Percentiles rank a stretch among this genome's conserved stretches.
Evolutionary conservation across 2,329 filamentous ascomycete genomes (phyloP).

Genomic region (Sclerotiophoma versabilis): DNA sequence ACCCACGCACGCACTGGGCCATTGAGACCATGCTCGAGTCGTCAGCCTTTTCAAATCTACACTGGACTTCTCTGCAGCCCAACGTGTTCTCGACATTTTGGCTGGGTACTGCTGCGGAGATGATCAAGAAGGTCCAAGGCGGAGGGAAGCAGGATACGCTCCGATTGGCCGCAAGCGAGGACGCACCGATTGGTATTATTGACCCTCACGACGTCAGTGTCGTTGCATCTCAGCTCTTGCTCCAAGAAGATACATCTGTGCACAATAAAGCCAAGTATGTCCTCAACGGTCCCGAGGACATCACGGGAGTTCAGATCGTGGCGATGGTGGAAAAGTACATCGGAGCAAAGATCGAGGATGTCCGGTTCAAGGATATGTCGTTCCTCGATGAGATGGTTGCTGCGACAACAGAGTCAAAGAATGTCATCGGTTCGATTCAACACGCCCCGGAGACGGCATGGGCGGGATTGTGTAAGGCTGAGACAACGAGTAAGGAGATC

Average conservation of each 20-base stretch:
- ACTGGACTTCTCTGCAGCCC: conserved; percentile 26
- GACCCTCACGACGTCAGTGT: conserved; percentile 25
- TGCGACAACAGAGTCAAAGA: neutral
- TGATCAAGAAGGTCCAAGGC: conserved; percentile 12
- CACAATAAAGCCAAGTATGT: conserved; percentile 25
- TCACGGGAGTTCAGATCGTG: conserved; percentile 21
- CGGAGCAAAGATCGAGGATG: conserved; percentile 19
- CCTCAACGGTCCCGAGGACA: conserved; percentile 24
- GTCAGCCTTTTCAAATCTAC: conserved; percentile 12
- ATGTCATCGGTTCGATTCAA: neutral
- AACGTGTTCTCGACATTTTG: conserved; percentile 15
- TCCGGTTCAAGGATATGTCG: conserved; percentile 18
- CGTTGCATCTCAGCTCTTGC: conserved; percentile 23
- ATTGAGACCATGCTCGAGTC: conserved; percentile 22
- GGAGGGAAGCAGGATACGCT: conserved; percentile 16
- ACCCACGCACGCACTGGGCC: conserved; percentile 26
- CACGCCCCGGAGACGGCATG: conserved; percentile 3
- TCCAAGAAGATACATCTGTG: conserved; percentile 9
- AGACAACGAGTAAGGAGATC: conserved; percentile 26
- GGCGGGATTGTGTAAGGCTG: conserved; percentile 17
- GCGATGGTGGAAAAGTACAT: conserved; percentile 22
- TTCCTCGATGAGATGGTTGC: conserved; percentile 7
- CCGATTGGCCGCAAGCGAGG: neutral
- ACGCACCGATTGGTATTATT: conserved; percentile 17
- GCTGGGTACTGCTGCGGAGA: conserved; percentile 8